Percentiles rank a stretch among this genome's conserved stretches.
Conservation (phyloP, 208 protist genomes). For the Crithidia expoeki region DNA sequence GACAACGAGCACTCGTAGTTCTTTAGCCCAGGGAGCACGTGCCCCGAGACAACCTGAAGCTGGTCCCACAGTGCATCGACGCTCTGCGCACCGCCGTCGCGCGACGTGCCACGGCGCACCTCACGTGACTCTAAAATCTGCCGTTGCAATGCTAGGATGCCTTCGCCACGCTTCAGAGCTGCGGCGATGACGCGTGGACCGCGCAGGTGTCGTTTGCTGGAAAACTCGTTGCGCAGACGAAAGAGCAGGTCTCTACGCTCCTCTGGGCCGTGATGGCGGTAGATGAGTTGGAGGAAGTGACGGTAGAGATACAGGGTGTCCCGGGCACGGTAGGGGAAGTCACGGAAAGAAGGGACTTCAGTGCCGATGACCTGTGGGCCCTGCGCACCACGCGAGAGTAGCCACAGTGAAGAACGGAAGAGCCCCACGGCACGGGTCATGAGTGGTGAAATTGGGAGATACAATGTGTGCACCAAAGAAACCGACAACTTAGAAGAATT, state of each 20-base stretch:
- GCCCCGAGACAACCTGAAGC: slow-evolving; percentile 64
- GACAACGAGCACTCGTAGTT: slow-evolving; percentile 54
- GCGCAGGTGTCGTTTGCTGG: slow-evolving; percentile 63
- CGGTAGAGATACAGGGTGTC: slow-evolving; percentile 79
- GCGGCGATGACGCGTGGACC: slow-evolving; percentile 66
- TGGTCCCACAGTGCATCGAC: slow-evolving; percentile 82
- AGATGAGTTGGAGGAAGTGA: slow-evolving; percentile 82
- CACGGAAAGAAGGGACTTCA: slow-evolving; percentile 66
- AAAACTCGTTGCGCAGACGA: slow-evolving; percentile 83
- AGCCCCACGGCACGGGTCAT: not conserved
- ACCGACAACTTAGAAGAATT: not conserved
- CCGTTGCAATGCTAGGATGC: slow-evolving; percentile 68
- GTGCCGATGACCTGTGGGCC: slow-evolving; percentile 72
- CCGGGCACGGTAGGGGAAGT: slow-evolving; percentile 74
- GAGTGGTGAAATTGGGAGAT: not conserved
- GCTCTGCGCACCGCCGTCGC: slow-evolving; percentile 56
- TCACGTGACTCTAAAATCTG: slow-evolving; percentile 56
- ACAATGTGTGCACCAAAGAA: not conserved
- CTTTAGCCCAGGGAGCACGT: slow-evolving; percentile 70
- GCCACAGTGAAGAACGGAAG: not conserved
- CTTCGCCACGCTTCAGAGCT: slow-evolving; percentile 69
- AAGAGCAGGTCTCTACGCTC: slow-evolving; percentile 75
- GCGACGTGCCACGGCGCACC: slow-evolving; percentile 41
- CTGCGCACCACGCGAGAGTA: slow-evolving; percentile 1
- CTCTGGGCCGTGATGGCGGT: slow-evolving; percentile 62